Base-by-base conservation (phyloP, 2,329 filamentous ascomycete genomes). In the Trichophyton simii region DNA sequence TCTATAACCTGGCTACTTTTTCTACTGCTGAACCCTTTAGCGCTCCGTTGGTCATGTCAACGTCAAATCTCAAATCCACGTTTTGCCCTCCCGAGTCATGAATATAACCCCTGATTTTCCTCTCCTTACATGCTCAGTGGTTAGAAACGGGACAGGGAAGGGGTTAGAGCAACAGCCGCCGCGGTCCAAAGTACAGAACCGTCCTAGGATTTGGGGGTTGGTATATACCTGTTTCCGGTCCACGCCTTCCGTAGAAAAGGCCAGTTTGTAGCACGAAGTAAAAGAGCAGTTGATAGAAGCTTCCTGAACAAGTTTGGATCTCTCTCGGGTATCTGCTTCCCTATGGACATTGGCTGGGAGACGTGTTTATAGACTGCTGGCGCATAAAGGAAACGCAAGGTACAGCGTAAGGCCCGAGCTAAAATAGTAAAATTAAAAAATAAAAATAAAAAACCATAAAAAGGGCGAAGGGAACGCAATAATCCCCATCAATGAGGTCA, bases 241-340 rank as follows among this genome's bases (percentile, higher is more conserved):
- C 55, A 44, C 41, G 20, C 36, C 20, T 55, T 61, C 13, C 48
- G 57, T 31, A 50, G 22, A 4, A 59, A 58, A 28, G 62, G 59
- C 54, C 60, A 57, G 28, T 55, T 57, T 25, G 61, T 44, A 3
- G 46, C 42, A 54, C 61, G 59, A 54, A 63, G 28, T 5, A 44
- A 59, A 41, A 48, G 59, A 25, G 44, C 18, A 13, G 62, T 57
- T 13, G 34, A 36, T 28, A 55, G 52, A 15, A 55, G 52, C 20
- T 36, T 55, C 52, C 15, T 55, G 25, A 55, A 55, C 4, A 55
- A 36, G 9, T 28, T 11, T 34, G 52, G 28, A 55, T 55, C 52
- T 55, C 28, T 34, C 31, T 55, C 52, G 52, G 52, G 52, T 55
- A 55, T 55, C 18, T 55, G 28, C 6, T 55, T 55, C 28, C 31